Conservation (phyloP, 1,284 basidiomycete genomes). For the Pseudozyma sp. region DNA sequence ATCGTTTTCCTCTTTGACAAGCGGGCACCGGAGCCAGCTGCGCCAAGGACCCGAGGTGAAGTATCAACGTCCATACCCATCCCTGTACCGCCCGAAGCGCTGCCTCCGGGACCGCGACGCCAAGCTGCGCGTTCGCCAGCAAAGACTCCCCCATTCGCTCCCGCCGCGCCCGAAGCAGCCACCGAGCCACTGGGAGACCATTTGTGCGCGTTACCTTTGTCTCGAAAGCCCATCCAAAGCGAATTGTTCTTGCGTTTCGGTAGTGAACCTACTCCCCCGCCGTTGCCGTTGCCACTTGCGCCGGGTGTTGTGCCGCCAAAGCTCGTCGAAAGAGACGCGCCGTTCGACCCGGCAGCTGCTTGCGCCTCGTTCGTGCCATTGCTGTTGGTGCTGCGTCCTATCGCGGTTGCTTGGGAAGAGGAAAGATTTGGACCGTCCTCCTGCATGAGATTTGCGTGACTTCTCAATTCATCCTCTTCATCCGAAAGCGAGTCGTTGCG, state of each 20-base stretch:
- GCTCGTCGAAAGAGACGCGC: constrained; percentile 9
- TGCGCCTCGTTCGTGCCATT: neutral
- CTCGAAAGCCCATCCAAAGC: constrained; percentile 51
- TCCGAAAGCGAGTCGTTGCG: constrained; percentile 34
- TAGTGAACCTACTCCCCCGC: constrained; percentile 17
- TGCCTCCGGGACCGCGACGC: constrained; percentile 19
- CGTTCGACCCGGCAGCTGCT: neutral
- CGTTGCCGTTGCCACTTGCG: neutral
- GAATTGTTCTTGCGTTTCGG: constrained; percentile 43
- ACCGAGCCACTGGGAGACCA: constrained; percentile 30
- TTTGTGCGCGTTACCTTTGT: constrained; percentile 40
- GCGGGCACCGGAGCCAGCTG: constrained; percentile 15
- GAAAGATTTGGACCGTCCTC: neutral
- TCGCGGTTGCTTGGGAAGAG: neutral
- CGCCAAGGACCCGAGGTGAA: constrained; percentile 25
- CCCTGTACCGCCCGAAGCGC: neutral
- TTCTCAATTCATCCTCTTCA: constrained; percentile 29
- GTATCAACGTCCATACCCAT: constrained; percentile 44
- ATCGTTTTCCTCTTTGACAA: constrained; percentile 47
- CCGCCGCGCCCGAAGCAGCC: constrained; percentile 3
- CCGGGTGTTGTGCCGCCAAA: constrained; percentile 7
- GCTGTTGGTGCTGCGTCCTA: neutral
- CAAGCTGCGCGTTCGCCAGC: constrained; percentile 25
- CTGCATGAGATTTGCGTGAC: constrained; percentile 13
- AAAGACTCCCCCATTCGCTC: constrained; percentile 10